These are phyloP conservation scores for Lyophyllum semitale DNA, from an alignment of 768 basidiomycete species.

Conservation along the genomic window DNA sequence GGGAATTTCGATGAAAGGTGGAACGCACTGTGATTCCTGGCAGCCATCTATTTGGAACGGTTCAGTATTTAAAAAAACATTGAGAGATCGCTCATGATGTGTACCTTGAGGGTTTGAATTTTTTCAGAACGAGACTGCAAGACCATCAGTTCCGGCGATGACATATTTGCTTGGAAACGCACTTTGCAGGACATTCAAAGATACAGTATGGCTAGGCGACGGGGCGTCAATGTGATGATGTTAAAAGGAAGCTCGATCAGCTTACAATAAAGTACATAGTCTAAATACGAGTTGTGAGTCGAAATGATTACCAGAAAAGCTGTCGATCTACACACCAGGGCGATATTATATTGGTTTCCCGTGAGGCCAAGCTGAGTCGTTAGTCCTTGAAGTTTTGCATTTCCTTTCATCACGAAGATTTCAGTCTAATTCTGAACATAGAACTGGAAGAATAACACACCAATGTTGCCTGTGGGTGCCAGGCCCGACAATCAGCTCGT, in stretches of 20 bases:
- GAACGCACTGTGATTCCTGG: slow-evolving; percentile 60
- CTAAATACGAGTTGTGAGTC: slow-evolving; percentile 28
- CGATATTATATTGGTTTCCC: slow-evolving; percentile 66
- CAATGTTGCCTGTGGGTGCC: slow-evolving; percentile 51
- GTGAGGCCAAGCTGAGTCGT: slow-evolving; percentile 53
- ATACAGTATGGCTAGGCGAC: slow-evolving; percentile 52
- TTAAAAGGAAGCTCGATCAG: not conserved
- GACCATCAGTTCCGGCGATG: not conserved
- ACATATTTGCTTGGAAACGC: slow-evolving; percentile 9
- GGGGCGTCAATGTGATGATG: slow-evolving; percentile 1
- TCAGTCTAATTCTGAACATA: not conserved
- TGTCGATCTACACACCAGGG: slow-evolving; percentile 43
- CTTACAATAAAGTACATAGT: slow-evolving; percentile 73
- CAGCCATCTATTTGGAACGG: slow-evolving; percentile 48
- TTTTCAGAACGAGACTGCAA: slow-evolving; percentile 55
- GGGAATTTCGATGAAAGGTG: not conserved
- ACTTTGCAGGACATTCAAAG: slow-evolving; percentile 77
- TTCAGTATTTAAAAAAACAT: slow-evolving; percentile 3
- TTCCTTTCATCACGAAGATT: slow-evolving; percentile 38
- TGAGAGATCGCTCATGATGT: not conserved
- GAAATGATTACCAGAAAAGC: not conserved
- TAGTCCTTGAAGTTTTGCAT: slow-evolving; percentile 69
- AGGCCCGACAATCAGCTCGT: not conserved
- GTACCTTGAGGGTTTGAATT: slow-evolving; percentile 63
- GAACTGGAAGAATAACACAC: slow-evolving; percentile 27